Percentiles rank a stretch among this genome's conserved stretches.
These are phyloP conservation scores for Aspergillus ostianus DNA, from an alignment of 495 filamentous ascomycete species.

Conservation along the genomic window DNA sequence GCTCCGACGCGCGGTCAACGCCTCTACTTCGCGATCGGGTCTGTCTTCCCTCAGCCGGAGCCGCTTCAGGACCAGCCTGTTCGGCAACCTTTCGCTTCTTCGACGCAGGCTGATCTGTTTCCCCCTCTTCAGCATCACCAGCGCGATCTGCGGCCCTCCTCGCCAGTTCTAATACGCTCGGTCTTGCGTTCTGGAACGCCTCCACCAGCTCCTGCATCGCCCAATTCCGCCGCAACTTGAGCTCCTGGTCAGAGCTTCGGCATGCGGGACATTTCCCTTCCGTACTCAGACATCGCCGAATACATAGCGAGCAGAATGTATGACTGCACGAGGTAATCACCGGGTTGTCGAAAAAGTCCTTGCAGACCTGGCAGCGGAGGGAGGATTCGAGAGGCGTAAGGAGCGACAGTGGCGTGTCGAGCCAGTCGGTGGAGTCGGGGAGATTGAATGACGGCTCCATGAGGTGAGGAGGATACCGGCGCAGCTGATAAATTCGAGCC, in stretches of 20 bases:
- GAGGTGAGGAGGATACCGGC: slow-evolving; percentile 1
- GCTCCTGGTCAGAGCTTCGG: slow-evolving; percentile 71
- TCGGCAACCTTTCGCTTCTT: slow-evolving; percentile 48
- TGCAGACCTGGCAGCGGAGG: slow-evolving; percentile 94
- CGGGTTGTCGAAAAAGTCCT: slow-evolving; percentile 91
- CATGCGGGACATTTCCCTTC: slow-evolving; percentile 89
- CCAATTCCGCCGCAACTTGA: slow-evolving; percentile 80
- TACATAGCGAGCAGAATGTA: slow-evolving; percentile 96
- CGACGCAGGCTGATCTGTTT: slow-evolving; percentile 21
- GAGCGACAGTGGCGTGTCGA: slow-evolving; percentile 68
- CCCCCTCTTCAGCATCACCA: slow-evolving; percentile 16
- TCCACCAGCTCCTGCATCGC: slow-evolving; percentile 82
- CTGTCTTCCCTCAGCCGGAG: slow-evolving; percentile 30
- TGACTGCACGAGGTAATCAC: slow-evolving; percentile 94
- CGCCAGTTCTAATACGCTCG: slow-evolving; percentile 60
- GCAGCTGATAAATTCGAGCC: not conserved
- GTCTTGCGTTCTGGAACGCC: slow-evolving; percentile 65
- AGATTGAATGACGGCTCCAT: slow-evolving; percentile 60
- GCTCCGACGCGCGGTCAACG: slow-evolving; percentile 11
- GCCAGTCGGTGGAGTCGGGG: slow-evolving; percentile 91
- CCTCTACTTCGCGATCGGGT: slow-evolving; percentile 40
- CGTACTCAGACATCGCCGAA: slow-evolving; percentile 73
- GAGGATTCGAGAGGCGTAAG: slow-evolving; percentile 78
- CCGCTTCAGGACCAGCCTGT: slow-evolving; percentile 10
- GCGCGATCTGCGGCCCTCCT: slow-evolving; percentile 33